phyloP scores from a whole-genome alignment of 768 basidiomycete genomes.

The Cystofilobasidium capitatum region DNA sequence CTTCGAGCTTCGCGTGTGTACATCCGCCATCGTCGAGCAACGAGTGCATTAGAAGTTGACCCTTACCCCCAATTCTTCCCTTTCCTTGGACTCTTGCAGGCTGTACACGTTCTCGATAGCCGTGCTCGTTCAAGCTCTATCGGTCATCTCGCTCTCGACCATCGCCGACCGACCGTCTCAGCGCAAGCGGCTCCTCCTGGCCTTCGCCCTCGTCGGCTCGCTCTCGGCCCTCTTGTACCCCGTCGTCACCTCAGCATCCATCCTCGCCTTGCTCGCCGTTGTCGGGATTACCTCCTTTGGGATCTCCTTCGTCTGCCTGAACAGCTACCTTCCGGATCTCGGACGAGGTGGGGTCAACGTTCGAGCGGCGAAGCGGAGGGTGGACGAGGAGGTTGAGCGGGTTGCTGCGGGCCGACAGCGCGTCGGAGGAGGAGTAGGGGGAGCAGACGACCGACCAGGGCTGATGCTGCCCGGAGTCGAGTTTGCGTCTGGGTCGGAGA shows the following conservation, averaged over 20 bases:
- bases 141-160: constrained; percentile 85
- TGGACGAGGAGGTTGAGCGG: constrained; percentile 18
- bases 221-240: constrained; percentile 57
- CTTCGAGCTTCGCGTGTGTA: constrained; percentile 4
- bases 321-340: constrained; percentile 71
- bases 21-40: constrained; percentile 44
- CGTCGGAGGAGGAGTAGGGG: neutral
- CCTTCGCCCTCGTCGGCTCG: constrained; percentile 66
- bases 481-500: neutral
- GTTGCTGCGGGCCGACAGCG: neutral
- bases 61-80: neutral
- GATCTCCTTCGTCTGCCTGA: constrained; percentile 76
- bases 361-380: constrained; percentile 15
- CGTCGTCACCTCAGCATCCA: constrained; percentile 49
- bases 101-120: constrained; percentile 80
- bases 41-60: constrained; percentile 48
- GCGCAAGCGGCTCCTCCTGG: constrained; percentile 66
- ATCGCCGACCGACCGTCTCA: constrained; percentile 73
- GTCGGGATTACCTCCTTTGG: constrained; percentile 79
- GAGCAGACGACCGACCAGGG: constrained; percentile 8
- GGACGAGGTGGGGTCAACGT: constrained; percentile 52
- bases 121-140: constrained; percentile 81
- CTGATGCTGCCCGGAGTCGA: constrained; percentile 26
- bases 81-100: constrained; percentile 41
- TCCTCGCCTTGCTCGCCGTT: constrained; percentile 57